Conservation (phyloP, 2,329 filamentous ascomycete genomes). For the Pyrenophora tritici-repentis region DNA sequence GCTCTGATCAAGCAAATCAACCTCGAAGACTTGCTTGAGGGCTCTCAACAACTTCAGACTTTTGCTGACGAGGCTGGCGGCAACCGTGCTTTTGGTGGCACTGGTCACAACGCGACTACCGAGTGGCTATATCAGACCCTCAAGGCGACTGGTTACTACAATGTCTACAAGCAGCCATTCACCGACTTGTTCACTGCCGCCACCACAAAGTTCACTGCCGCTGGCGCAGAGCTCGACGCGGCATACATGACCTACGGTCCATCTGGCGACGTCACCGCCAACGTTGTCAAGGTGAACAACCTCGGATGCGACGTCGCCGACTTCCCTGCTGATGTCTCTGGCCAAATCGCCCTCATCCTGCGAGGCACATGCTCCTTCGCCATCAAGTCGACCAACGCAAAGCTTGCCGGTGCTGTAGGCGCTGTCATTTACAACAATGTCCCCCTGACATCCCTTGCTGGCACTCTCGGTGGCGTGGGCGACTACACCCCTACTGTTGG, state of each 20-base stretch:
- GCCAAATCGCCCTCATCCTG: constrained; percentile 69
- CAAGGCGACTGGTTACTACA: constrained; percentile 38
- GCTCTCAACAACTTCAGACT: constrained; percentile 41
- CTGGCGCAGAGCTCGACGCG: constrained; percentile 30
- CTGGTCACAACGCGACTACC: constrained; percentile 42
- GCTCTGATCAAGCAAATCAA: constrained; percentile 37
- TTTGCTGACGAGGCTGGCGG: constrained; percentile 41
- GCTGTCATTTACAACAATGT: constrained; percentile 75
- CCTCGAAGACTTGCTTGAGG: constrained; percentile 38
- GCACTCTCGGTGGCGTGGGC: constrained; percentile 65
- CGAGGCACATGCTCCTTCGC: constrained; percentile 72
- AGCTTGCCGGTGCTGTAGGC: constrained; percentile 68
- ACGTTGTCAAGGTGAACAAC: constrained; percentile 65
- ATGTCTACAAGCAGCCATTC: constrained; percentile 43
- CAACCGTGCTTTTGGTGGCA: constrained; percentile 44
- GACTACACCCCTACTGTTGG: constrained; percentile 70
- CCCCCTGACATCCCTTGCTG: constrained; percentile 60
- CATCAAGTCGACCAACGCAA: constrained; percentile 68
- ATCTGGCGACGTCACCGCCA: constrained; percentile 63
- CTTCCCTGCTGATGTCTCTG: constrained; percentile 62
- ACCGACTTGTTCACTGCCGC: constrained; percentile 43
- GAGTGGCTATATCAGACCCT: constrained; percentile 42
- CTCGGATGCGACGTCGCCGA: constrained; percentile 66
- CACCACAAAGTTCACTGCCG: constrained; percentile 30
- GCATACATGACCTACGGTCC: constrained; percentile 61